Percentiles rank a stretch among this genome's conserved stretches.
Conservation (phyloP, 495 filamentous ascomycete species). For the Neurospora sublineolata region DNA sequence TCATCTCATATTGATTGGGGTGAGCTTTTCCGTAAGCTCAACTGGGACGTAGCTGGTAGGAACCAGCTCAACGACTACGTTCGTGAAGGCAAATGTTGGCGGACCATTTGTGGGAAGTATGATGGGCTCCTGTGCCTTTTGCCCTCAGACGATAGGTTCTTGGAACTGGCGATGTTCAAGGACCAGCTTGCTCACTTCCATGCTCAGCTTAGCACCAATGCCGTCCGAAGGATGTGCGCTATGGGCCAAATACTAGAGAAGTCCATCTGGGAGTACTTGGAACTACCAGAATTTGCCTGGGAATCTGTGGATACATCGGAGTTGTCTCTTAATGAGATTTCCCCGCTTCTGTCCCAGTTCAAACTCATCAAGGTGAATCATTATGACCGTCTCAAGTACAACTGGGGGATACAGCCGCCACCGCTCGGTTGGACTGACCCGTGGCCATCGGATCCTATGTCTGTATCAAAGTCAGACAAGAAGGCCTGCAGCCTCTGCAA, state of each 20-base stretch:
- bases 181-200: constrained; percentile 14
- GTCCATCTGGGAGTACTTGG: constrained; percentile 12
- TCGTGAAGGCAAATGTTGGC: constrained; percentile 24
- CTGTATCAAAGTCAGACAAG: neutral
- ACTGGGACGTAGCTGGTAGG: constrained; percentile 11
- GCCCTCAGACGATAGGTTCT: constrained; percentile 6
- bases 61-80: constrained; percentile 14
- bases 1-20: neutral
- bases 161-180: constrained; percentile 14
- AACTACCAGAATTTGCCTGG: constrained; percentile 19
- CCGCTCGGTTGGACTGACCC: constrained; percentile 11
- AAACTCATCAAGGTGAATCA: constrained; percentile 8
- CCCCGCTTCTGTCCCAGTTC: constrained; percentile 10
- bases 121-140: constrained; percentile 18
- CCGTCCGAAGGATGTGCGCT: constrained; percentile 11
- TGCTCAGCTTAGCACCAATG: constrained; percentile 5
- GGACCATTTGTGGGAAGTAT: constrained; percentile 11
- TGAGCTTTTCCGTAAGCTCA: constrained; percentile 8
- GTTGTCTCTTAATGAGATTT: constrained; percentile 7
- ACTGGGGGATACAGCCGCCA: constrained; percentile 4
- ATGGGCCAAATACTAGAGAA: constrained; percentile 10
- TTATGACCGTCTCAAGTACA: constrained; percentile 3
- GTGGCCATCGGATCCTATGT: constrained; percentile 18
- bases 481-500: constrained; percentile 12
- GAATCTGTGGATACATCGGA: constrained; percentile 8